Evolutionary conservation across 2,329 filamentous ascomycete genomes (phyloP).

Genomic region (Penicillium sp.): DNA sequence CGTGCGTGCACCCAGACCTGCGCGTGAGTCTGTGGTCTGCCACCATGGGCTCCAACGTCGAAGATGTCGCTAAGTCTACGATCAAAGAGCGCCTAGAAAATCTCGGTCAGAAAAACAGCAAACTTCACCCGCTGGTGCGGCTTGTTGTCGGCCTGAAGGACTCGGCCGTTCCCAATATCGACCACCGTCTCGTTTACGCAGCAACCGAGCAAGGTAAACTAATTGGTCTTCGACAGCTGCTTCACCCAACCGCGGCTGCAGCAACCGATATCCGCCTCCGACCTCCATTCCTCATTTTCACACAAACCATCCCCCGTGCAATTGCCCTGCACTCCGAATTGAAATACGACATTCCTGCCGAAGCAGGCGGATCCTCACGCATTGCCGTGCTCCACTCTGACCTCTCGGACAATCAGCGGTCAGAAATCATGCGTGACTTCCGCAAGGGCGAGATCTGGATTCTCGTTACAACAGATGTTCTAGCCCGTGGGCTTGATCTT

Average conservation of each 20-base stretch:
- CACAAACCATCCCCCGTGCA: slow-evolving; percentile 89
- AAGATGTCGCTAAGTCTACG: slow-evolving; percentile 68
- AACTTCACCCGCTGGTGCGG: slow-evolving; percentile 58
- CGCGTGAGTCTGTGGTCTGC: slow-evolving; percentile 87
- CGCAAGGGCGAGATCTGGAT: slow-evolving; percentile 92
- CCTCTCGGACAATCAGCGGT: slow-evolving; percentile 69
- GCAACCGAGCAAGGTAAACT: slow-evolving; percentile 93
- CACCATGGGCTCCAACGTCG: slow-evolving; percentile 92
- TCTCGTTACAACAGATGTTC: slow-evolving; percentile 88
- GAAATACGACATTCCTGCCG: slow-evolving; percentile 85
- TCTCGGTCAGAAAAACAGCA: slow-evolving; percentile 15
- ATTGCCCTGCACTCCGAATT: slow-evolving; percentile 83
- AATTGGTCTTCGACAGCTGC: slow-evolving; percentile 79
- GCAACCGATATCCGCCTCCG: slow-evolving; percentile 54
- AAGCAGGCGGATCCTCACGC: slow-evolving; percentile 76
- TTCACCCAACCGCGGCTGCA: slow-evolving; percentile 65
- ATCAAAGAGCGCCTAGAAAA: slow-evolving; percentile 52
- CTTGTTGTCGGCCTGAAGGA: slow-evolving; percentile 96
- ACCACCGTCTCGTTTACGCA: slow-evolving; percentile 83
- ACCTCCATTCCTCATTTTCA: slow-evolving; percentile 91
- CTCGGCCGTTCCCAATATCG: slow-evolving; percentile 85
- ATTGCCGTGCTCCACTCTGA: slow-evolving; percentile 89
- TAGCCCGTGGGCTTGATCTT: slow-evolving; percentile 91
- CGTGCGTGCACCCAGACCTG: slow-evolving; percentile 66
- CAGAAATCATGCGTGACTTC: slow-evolving; percentile 82